These are phyloP conservation scores for Xylaria acuta DNA, from an alignment of 495 filamentous ascomycete species.

Conservation along the genomic window DNA sequence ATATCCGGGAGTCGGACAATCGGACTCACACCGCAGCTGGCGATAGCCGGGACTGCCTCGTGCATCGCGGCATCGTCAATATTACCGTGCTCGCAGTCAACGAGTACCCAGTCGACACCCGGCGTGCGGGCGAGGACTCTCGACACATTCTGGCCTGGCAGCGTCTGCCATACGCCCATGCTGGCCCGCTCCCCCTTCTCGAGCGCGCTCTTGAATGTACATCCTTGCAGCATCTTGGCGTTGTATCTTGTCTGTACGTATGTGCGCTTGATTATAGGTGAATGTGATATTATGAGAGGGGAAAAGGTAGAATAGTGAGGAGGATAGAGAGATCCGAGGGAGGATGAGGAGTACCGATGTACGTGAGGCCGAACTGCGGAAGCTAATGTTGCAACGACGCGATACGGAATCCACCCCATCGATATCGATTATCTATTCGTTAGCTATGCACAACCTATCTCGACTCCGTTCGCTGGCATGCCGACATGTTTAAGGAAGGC, in stretches of 20 bases:
- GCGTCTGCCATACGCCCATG: constrained; percentile 76
- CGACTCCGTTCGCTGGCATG: not conserved
- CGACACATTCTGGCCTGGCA: constrained; percentile 75
- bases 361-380: constrained; percentile 16
- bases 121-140: constrained; percentile 66
- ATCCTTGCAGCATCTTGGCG: constrained; percentile 67
- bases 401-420: constrained; percentile 12
- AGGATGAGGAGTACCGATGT: not conserved
- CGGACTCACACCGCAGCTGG: constrained; percentile 68
- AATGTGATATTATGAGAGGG: not conserved
- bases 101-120: constrained; percentile 75
- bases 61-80: constrained; percentile 85
- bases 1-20: constrained; percentile 70
- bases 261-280: not conserved
- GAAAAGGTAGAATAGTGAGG: not conserved
- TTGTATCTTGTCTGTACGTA: constrained; percentile 17
- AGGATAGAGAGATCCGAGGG: not conserved
- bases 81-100: constrained; percentile 81
- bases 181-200: constrained; percentile 59
- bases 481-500: not conserved
- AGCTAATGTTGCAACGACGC: not conserved
- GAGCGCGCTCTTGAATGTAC: constrained; percentile 66
- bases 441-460: not conserved
- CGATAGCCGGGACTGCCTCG: constrained; percentile 77
- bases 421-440: not conserved